Evolutionary conservation across 2,329 filamentous ascomycete genomes (phyloP).

Genomic region (Fusarium veterinarium): DNA sequence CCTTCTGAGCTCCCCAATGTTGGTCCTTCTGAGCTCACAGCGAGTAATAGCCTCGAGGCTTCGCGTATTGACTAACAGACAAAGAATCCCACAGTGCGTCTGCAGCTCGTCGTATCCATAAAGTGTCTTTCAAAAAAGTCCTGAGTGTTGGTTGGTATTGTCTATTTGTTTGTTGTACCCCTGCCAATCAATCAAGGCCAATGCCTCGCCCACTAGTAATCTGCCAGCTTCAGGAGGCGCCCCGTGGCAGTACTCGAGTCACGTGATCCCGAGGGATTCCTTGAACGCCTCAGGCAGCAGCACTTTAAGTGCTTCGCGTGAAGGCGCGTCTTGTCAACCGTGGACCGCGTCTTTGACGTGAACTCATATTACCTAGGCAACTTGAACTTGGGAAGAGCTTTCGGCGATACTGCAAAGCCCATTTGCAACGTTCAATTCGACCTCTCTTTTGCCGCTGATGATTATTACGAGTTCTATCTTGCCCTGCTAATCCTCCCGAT

Average conservation of each 20-base stretch:
- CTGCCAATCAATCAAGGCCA: slow-evolving; percentile 29
- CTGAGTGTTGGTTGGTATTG: slow-evolving; percentile 37
- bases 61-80: slow-evolving; percentile 14
- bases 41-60: slow-evolving; percentile 17
- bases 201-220: slow-evolving; percentile 42
- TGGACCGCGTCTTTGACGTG: slow-evolving; percentile 53
- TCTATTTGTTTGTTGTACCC: slow-evolving; percentile 39
- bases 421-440: slow-evolving; percentile 25
- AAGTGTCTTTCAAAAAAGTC: slow-evolving; percentile 16
- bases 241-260: slow-evolving; percentile 42
- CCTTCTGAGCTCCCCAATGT: slow-evolving; percentile 36
- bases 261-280: slow-evolving; percentile 43
- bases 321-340: slow-evolving; percentile 50
- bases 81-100: slow-evolving; percentile 1
- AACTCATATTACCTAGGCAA: slow-evolving; percentile 45
- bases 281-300: slow-evolving; percentile 51
- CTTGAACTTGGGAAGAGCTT: slow-evolving; percentile 41
- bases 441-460: slow-evolving; percentile 14
- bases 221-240: slow-evolving; percentile 44
- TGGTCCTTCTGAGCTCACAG: slow-evolving; percentile 33
- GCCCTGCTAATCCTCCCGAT: neutral
- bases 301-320: slow-evolving; percentile 54
- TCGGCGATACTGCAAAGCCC: slow-evolving; percentile 18
- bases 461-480: neutral
- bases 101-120: slow-evolving; percentile 40